Evolutionary conservation across 306 rosid species (phyloP), one percentile per base, ranked within the genome.

Genomic region (Glycyrrhiza uralensis): DNA sequence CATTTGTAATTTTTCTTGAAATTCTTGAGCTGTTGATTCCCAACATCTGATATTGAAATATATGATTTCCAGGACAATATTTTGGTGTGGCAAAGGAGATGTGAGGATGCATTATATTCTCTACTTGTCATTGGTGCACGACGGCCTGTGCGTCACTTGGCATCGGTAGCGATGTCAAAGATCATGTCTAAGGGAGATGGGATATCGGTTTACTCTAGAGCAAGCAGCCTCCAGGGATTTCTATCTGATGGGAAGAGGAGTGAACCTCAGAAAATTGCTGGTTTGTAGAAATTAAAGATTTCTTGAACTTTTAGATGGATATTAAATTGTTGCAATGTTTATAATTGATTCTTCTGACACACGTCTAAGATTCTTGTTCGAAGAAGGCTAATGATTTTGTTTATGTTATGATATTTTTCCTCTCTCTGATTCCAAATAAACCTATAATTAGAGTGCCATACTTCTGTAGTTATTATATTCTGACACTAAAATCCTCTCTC

Each of bases 201-300:
- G 45, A 94, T 94, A 80, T 94, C 98, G 0, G 85, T 94, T 61
- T 94, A 94, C 84, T 91, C 97, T 4, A 85, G 98, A 82, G 97
- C 83, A 13, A 94, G 98, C 86, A 82, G 91, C 75, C 96, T 94
- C 71, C 98, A 94, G 87, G 98, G 98, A n/a, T 91, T 93, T 79
- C 91, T 93, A 61, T 89, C 96, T 13, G 96, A 93, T 71, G 94
- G 88, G 75, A 93, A 86, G 85, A 89, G 75, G 80, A 89, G 81
- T 32, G 98, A 94, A 56, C 93, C 97, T 64, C 91, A 87, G 24
- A 86, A 79, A 85, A 83, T 94, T 68, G 92, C 97, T 56, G 98
- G 98, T 94, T 80, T 55, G 96, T 86, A 11, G 6, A 47, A 59
- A 28, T 68, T 32, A 50, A 52, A 60, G 18, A 54, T 46, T 45